These are phyloP conservation scores for Podaxis pistillaris DNA, from an alignment of 768 basidiomycete species.

Conservation along the genomic window DNA sequence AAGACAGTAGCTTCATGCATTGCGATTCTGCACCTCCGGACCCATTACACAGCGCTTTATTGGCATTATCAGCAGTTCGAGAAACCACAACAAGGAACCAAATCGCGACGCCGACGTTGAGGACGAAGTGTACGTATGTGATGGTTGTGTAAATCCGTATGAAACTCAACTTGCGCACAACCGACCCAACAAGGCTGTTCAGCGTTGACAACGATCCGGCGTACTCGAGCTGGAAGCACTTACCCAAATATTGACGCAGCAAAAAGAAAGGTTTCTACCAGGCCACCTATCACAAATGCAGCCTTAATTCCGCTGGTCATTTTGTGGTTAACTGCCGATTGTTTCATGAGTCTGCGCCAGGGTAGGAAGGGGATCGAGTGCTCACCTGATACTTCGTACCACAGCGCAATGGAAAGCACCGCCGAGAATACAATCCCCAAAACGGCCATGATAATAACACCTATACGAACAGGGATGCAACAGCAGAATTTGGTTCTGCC, in stretches of 20 bases:
- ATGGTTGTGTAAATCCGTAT: constrained; percentile 55
- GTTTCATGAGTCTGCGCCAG: constrained; percentile 3
- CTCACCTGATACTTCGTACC: constrained; percentile 64
- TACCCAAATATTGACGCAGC: constrained; percentile 58
- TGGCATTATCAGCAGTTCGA: constrained; percentile 41
- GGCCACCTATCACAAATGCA: constrained; percentile 47
- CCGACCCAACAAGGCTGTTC: constrained; percentile 52
- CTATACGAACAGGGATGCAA: constrained; percentile 60
- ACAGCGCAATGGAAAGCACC: constrained; percentile 49
- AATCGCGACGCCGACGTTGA: constrained; percentile 50
- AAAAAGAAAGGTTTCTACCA: constrained; percentile 54
- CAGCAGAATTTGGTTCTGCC: constrained; percentile 58
- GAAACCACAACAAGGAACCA: constrained; percentile 53
- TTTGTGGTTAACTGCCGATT: constrained; percentile 29
- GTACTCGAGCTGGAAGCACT: constrained; percentile 14
- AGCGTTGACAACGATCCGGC: constrained; percentile 22
- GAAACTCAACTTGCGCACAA: constrained; percentile 61
- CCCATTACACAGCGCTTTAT: constrained; percentile 45
- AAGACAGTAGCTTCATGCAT: constrained; percentile 41
- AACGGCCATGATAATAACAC: constrained; percentile 54
- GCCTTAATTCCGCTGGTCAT: constrained; percentile 33
- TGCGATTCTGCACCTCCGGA: constrained; percentile 35
- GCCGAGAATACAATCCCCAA: constrained; percentile 56
- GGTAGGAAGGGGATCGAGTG: constrained; percentile 14
- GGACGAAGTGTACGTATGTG: constrained; percentile 53